Evolutionary conservation across 257 asterid species (phyloP).

Genomic region (Nicotiana tomentosiformis): DNA sequence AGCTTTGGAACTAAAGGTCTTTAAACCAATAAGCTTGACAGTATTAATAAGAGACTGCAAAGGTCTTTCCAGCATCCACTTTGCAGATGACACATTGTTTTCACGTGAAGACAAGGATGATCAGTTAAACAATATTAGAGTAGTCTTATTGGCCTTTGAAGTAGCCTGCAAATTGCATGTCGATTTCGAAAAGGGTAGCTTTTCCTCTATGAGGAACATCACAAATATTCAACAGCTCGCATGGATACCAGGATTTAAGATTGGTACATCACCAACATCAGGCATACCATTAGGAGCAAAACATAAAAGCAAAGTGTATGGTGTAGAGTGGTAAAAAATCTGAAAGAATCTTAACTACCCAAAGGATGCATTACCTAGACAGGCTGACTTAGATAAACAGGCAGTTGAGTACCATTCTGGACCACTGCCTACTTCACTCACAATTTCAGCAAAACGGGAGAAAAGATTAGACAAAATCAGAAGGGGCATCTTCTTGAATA

Average conservation of each 20-base stretch:
- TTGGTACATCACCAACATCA: background rate
- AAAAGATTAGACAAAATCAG: background rate
- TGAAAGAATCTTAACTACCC: background rate
- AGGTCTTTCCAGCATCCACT: background rate
- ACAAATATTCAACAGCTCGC: background rate
- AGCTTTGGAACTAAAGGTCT: background rate
- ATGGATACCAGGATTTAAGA: background rate
- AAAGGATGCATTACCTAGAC: background rate
- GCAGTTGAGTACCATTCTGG: background rate
- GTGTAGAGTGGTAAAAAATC: background rate
- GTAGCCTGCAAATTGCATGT: background rate
- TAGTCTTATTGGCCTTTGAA: background rate
- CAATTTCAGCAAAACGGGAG: background rate
- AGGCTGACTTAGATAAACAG: background rate
- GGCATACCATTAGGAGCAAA: background rate
- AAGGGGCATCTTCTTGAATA: background rate
- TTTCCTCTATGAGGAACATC: background rate
- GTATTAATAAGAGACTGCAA: too few species aligned
- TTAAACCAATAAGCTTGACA: background rate
- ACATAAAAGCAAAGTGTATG: background rate
- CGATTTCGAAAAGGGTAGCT: background rate
- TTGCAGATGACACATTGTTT: background rate
- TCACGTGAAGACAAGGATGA: background rate
- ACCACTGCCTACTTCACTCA: background rate
- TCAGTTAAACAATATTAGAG: background rate